Percentiles rank a stretch among this genome's conserved stretches.
Conservation (phyloP, 495 filamentous ascomycete species). For the Xylaria telfairii region DNA sequence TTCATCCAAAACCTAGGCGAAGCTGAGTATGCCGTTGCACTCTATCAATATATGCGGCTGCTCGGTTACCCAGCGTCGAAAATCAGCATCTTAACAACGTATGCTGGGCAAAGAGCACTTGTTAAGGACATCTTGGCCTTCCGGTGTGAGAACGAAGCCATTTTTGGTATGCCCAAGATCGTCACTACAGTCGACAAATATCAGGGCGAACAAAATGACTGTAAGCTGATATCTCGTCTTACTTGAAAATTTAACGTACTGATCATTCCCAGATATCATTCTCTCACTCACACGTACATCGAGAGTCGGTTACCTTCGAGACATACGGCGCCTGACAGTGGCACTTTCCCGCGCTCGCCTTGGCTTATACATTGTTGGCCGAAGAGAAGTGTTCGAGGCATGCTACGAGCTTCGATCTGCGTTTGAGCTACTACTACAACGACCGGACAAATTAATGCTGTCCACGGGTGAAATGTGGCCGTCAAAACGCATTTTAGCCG, state of each 20-base stretch:
- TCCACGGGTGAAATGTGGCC: conserved; percentile 88
- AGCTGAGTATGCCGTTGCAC: conserved; percentile 93
- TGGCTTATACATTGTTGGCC: conserved; percentile 91
- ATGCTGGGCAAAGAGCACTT: conserved; percentile 91
- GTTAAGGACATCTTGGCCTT: conserved; percentile 89
- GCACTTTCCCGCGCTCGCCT: conserved; percentile 94
- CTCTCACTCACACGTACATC: conserved; percentile 89
- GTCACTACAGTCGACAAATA: conserved; percentile 98
- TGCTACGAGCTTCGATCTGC: conserved; percentile 88
- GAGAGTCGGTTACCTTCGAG: conserved; percentile 89
- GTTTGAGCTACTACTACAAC: conserved; percentile 74
- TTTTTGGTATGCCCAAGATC: conserved; percentile 90
- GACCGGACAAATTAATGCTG: conserved; percentile 78
- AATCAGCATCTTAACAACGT: conserved; percentile 90
- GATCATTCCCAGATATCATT: conserved; percentile 72
- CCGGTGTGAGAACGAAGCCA: conserved; percentile 76
- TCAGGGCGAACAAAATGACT: conserved; percentile 99
- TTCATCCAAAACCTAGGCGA: conserved; percentile 98
- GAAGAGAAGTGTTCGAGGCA: conserved; percentile 85
- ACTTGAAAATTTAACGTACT: conserved; percentile 33
- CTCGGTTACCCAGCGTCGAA: conserved; percentile 92
- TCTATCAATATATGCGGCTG: conserved; percentile 97
- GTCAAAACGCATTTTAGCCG: conserved; percentile 62
- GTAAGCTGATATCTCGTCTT: conserved; percentile 58
- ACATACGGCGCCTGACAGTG: conserved; percentile 92